phyloP scores from a whole-genome alignment of 2,329 filamentous ascomycete genomes.

The Talaromyces piceae region DNA sequence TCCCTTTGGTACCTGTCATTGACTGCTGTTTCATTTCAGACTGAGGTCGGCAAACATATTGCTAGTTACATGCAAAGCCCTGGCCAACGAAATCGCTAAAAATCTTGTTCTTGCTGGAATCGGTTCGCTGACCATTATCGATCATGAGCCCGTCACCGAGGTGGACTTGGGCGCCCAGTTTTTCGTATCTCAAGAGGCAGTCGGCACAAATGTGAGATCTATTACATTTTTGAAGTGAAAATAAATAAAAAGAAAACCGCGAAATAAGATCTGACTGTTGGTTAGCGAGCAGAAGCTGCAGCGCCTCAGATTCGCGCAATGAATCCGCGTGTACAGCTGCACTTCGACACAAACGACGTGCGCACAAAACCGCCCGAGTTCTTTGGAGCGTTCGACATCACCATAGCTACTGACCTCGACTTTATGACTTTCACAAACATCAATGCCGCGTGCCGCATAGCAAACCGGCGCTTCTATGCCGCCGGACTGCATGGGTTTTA shows the following conservation, averaged over 20 bases:
- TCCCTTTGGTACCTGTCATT: not conserved
- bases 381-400: constrained; percentile 71
- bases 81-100: constrained; percentile 93
- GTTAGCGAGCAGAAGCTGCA: constrained; percentile 68
- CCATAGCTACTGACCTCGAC: constrained; percentile 83
- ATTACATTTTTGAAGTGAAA: not conserved
- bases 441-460: constrained; percentile 77
- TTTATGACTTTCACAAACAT: constrained; percentile 67
- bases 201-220: constrained; percentile 62
- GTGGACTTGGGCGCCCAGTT: constrained; percentile 77
- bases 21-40: constrained; percentile 34
- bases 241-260: constrained; percentile 2
- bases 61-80: constrained; percentile 76
- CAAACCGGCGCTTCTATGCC: constrained; percentile 77
- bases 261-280: constrained; percentile 13
- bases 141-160: constrained; percentile 66
- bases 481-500: constrained; percentile 83
- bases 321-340: constrained; percentile 78
- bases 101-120: constrained; percentile 93
- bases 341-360: constrained; percentile 61
- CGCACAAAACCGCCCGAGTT: constrained; percentile 62
- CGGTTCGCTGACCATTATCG: constrained; percentile 79
- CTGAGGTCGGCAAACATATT: constrained; percentile 86
- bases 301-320: constrained; percentile 70
- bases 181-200: constrained; percentile 63